Evolutionary conservation across 768 basidiomycete genomes (phyloP), one percentile per base, ranked within the genome.

Genomic region (Suillus spraguei): DNA sequence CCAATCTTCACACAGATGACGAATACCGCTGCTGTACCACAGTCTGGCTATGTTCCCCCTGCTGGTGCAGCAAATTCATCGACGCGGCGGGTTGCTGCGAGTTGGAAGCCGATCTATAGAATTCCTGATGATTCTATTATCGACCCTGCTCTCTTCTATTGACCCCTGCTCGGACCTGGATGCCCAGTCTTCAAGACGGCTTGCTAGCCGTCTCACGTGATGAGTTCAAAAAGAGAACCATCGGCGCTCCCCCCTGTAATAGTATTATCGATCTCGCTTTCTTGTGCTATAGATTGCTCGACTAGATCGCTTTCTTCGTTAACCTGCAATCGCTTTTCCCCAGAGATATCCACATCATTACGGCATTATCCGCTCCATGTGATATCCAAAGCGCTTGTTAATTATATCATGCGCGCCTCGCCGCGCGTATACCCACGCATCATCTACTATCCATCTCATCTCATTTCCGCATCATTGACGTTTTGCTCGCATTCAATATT

Each of bases 61-160:
- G 64, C 85, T 14, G 87, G 85, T 56, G 87, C 87, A 24, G 70
- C 74, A 4, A 68, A 82, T 62, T 79, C 81, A 1, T 79, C 81
- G 10, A 80, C 76, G 32, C 81, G 87, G 47, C 84, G 87, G 5
- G 87, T 85, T 44, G 87, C 71, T 10, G 86, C 76, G 3, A 83
- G 74, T 60, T 89, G 86, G 85, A 78, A 72, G 49, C 64, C 66
- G 20, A 47, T 70, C n/a, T 66, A 65, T 17, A 20, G 24, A 1
- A 36, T 66, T 14, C 49, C 24, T 4, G 69, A 72, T 20, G 69
- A 72, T 22, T 68, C 69, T 2, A 68, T 72, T 1, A 64, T 71
- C 35, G 79, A 81, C 20, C 76, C 76, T 67, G 63, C 74, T 0
- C 53, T 47, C 14, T 49, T 49, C 6, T 5, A 64, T 71, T 39